Base-by-base conservation (phyloP, 495 filamentous ascomycete genomes). In the Tuber melanosporum region DNA sequence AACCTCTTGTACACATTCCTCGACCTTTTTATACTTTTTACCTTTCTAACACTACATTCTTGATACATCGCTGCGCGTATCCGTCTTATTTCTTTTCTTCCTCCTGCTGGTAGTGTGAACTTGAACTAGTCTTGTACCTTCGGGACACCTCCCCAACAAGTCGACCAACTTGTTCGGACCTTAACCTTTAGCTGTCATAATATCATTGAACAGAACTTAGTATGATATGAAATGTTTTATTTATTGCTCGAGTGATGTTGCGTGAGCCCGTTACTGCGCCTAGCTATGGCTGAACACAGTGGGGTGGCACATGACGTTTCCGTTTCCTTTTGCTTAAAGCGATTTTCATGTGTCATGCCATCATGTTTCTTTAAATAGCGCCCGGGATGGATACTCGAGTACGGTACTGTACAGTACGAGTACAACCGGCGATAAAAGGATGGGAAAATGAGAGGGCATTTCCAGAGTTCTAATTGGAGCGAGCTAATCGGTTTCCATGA, bases 1-100 rank as follows among this genome's bases (percentile, higher is more conserved):
- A 66, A 66, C 26, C 15, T 66, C 57, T 66, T 66, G 57, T 66
- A 66, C 32, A 66, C 57, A 66, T 66, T 32, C 57, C 26, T 66
- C 57, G 3, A 32, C 57, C 0, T 36, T 36, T 57, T 57, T 57
- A 43, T 47, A 19, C 3, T 36, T 19, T 36, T 36, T 22, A 26
- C n/a, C 15, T 57, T 62, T 66, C 26, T 36, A 3, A 66, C 12
- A 15, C 26, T 66, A 66, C 26, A 66, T 66, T 66, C 57, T 66
- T 36, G 57, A 66, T 66, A 36, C 57, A 66, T 36, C 57, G 57
- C 57, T 66, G 57, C 6, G 57, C 46, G 36, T 73, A 20, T 76
- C 69, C 74, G 32, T 71, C 26, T 57, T 45, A 41, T 26, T 79
- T 76, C 47, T 70, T 70, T 45, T 71, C 57, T 17, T 36, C 57